Evolutionary conservation across 257 asterid genomes (phyloP), one percentile per base, ranked within the genome.

Genomic region (Echium plantagineum): DNA sequence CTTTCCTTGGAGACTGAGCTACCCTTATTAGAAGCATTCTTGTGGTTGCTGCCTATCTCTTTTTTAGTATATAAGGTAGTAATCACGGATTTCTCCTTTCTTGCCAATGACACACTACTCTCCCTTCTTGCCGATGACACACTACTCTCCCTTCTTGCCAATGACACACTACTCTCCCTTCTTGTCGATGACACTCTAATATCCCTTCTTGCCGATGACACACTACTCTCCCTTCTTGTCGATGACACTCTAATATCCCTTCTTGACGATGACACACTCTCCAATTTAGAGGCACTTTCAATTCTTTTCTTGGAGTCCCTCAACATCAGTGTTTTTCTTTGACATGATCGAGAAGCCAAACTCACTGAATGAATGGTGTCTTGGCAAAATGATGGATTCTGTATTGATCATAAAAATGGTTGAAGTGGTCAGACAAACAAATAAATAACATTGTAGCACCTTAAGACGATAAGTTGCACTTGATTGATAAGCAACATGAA

Each of bases 371-470:
- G 80, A 57, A 87, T 63, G 31, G 93, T 77, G 69, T 83, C 98
- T 80, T 75, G 86, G 73, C 95, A 91, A 75, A 83, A 70, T 53
- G 24, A 62, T 61, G 94, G 84, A 59, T 82, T 87, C 98, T 91
- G 52, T 69, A 71, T 60, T 55, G 35, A 71, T 46, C 22, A 57
- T 24, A 48, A 64, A 52, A 52, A 66, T 52, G 3, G 0, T 19
- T 21, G 20, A 30, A 15, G 48, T 52, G 59, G 20, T 52, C 52
- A 61, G 58, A 62, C 42, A 18, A 8, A 16, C 24, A 62, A 30
- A 65, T 21, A 38, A 32, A 59, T 5, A 31, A 31, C 6, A 31
- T 7, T 31, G 6, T 31, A 31, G 2, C 38, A 31, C 38, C 9
- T 31, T 7, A 31, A 31, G 38, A 10, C 3, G 9, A 7, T 38